These are phyloP conservation scores for Citrullus colocynthis DNA, from an alignment of 306 rosid genomes.

Conservation along the genomic window DNA sequence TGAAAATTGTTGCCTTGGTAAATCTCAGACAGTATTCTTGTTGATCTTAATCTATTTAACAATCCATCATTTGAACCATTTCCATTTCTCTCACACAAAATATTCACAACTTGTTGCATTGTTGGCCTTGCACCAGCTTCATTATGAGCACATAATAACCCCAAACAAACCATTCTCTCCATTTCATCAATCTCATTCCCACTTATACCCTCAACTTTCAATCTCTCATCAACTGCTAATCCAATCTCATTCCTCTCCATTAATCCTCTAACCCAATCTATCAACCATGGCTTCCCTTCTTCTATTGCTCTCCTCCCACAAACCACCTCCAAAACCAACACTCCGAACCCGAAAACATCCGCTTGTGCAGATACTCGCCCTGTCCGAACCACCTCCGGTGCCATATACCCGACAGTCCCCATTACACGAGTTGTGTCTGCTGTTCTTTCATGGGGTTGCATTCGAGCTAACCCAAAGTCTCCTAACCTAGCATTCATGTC, in stretches of 20 bases:
- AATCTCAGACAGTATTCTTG: slow-evolving; percentile 18
- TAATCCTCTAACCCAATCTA: slow-evolving; percentile 35
- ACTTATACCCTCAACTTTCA: slow-evolving; percentile 19
- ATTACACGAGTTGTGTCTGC: slow-evolving; percentile 36
- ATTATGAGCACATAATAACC: slow-evolving; percentile 37
- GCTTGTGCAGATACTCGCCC: slow-evolving; percentile 32
- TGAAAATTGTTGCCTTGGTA: slow-evolving; percentile 3
- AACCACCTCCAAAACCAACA: slow-evolving; percentile 42
- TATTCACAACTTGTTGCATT: slow-evolving; percentile 43
- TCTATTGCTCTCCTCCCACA: slow-evolving; percentile 46
- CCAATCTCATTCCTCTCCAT: slow-evolving; percentile 21
- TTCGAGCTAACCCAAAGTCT: slow-evolving; percentile 49
- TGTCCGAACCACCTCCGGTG: slow-evolving; percentile 40
- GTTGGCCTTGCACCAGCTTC: slow-evolving; percentile 42
- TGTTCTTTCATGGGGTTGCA: slow-evolving; percentile 32
- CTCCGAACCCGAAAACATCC: slow-evolving; percentile 53
- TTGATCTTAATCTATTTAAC: slow-evolving; percentile 20
- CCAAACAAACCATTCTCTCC: slow-evolving; percentile 43
- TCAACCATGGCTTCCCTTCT: slow-evolving; percentile 34
- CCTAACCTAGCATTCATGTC: slow-evolving; percentile 54
- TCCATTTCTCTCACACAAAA: slow-evolving; percentile 22
- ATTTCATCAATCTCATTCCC: slow-evolving; percentile 28
- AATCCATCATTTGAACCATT: slow-evolving; percentile 18
- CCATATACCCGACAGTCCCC: slow-evolving; percentile 57
- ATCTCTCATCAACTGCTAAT: slow-evolving; percentile 32